A percentile compares a stretch with the other conserved stretches of the same genome.
Conservation (phyloP, 495 filamentous ascomycete genomes). For the Aspergillus bridgeri region DNA sequence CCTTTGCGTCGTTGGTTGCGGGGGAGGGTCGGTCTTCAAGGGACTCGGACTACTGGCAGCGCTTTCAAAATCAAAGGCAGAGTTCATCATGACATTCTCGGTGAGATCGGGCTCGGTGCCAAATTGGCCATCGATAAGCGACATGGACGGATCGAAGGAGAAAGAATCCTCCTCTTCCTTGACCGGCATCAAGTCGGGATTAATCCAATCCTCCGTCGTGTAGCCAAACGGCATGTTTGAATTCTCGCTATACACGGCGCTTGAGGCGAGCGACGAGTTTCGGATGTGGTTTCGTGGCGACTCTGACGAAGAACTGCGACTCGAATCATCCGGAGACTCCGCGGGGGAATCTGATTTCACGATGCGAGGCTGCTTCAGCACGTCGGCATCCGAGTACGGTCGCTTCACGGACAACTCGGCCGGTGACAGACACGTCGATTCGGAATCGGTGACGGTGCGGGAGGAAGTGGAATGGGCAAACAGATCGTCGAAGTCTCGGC, state of each 20-base stretch:
- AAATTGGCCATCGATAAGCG: slow-evolving; percentile 30
- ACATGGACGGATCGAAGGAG: slow-evolving; percentile 35
- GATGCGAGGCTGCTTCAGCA: slow-evolving; percentile 33
- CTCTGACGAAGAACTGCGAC: slow-evolving; percentile 42
- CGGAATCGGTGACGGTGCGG: slow-evolving; percentile 26
- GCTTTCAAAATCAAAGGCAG: slow-evolving; percentile 67
- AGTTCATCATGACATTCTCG: slow-evolving; percentile 57
- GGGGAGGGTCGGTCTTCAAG: slow-evolving; percentile 34
- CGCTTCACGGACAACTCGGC: slow-evolving; percentile 29
- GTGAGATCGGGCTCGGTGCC: slow-evolving; percentile 45
- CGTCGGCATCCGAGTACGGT: slow-evolving; percentile 32
- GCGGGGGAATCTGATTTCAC: slow-evolving; percentile 41
- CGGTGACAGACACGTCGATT: slow-evolving; percentile 30
- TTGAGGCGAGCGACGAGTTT: slow-evolving; percentile 38
- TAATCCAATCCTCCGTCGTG: slow-evolving; percentile 41
- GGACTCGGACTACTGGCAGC: slow-evolving; percentile 63
- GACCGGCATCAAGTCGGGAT: slow-evolving; percentile 35
- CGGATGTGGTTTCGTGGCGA: slow-evolving; percentile 42
- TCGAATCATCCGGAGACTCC: slow-evolving; percentile 43
- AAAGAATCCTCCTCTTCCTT: slow-evolving; percentile 43
- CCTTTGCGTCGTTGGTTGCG: slow-evolving; percentile 24
- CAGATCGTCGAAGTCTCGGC: slow-evolving; percentile 44
- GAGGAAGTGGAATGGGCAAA: slow-evolving; percentile 34
- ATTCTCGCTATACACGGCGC: slow-evolving; percentile 40
- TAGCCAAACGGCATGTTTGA: slow-evolving; percentile 33